These are phyloP conservation scores for Lentinula sp. DNA, from an alignment of 768 basidiomycete species.

Conservation along the genomic window DNA sequence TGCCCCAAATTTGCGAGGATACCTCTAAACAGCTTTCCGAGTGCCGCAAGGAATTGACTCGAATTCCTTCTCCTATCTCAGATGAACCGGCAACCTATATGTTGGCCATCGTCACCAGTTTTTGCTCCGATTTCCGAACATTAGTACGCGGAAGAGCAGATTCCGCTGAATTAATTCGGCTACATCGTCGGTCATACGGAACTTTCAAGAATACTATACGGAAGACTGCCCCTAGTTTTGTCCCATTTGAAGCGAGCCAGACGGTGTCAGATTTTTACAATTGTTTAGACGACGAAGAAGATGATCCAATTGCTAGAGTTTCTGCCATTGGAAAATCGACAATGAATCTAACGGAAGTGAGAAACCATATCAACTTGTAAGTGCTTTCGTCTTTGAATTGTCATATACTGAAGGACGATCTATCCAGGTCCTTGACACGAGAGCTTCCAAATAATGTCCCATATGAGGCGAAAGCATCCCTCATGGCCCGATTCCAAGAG, in stretches of 20 bases:
- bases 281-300: slow-evolving; percentile 13
- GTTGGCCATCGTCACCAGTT: slow-evolving; percentile 25
- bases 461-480: slow-evolving; percentile 18
- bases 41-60: slow-evolving; percentile 18
- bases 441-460: slow-evolving; percentile 26
- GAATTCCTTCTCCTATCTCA: slow-evolving; percentile 22
- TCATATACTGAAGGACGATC: too few species aligned
- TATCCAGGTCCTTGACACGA: slow-evolving; percentile 9
- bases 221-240: slow-evolving; percentile 29
- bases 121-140: slow-evolving; percentile 22
- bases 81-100: slow-evolving; percentile 31
- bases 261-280: slow-evolving; percentile 4
- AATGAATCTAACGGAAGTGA: slow-evolving; percentile 26
- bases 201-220: slow-evolving; percentile 25
- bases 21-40: slow-evolving; percentile 16
- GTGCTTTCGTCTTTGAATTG: slow-evolving; percentile 4
- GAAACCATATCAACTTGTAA: slow-evolving; percentile 24
- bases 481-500: slow-evolving; percentile 17
- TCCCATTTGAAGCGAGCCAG: slow-evolving; percentile 15
- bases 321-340: slow-evolving; percentile 9
- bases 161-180: slow-evolving; percentile 22
- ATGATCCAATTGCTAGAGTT: slow-evolving; percentile 11
- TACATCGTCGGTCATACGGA: slow-evolving; percentile 20
- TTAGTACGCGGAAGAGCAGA: slow-evolving; percentile 22
- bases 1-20: slow-evolving; percentile 22